Evolutionary conservation across 169 alveolate species (phyloP).

Genomic region (Eimeria sp.): DNA sequence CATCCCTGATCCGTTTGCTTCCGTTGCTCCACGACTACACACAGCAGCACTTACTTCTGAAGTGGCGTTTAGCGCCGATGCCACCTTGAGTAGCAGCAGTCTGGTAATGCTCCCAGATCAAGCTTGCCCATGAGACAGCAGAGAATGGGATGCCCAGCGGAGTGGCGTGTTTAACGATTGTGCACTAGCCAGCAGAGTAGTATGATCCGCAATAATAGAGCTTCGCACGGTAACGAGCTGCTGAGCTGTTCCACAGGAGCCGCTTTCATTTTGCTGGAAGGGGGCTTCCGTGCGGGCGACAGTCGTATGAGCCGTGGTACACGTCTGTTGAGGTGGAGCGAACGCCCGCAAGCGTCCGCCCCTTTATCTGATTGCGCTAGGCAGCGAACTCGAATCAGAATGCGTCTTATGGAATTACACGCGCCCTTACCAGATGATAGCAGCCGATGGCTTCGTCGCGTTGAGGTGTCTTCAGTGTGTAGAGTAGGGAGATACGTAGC

Average conservation of each 20-base stretch:
- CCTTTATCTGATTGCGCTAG: conserved; percentile 23
- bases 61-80: conserved; percentile 36
- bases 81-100: conserved; percentile 31
- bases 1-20: conserved; percentile 45
- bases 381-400: conserved; percentile 56
- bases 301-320: not conserved
- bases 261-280: conserved; percentile 9
- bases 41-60: conserved; percentile 20
- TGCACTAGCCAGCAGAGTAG: conserved; percentile 38
- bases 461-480: not conserved
- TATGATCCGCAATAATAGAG: conserved; percentile 3
- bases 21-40: conserved; percentile 48
- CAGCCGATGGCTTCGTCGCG: not conserved
- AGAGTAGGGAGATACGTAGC: not conserved
- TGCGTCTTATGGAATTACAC: conserved; percentile 18
- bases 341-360: not conserved
- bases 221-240: conserved; percentile 29
- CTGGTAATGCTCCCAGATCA: conserved; percentile 21
- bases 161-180: conserved; percentile 39
- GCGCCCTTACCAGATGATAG: conserved; percentile 36
- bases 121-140: conserved; percentile 58
- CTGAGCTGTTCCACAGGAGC: conserved; percentile 8
- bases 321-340: conserved; percentile 39
- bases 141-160: conserved; percentile 24
- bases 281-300: conserved; percentile 44